Percentiles rank a stretch among this genome's conserved stretches.
phyloP scores from a whole-genome alignment of 139 green algal genomes.

The Chlorella sp. region DNA sequence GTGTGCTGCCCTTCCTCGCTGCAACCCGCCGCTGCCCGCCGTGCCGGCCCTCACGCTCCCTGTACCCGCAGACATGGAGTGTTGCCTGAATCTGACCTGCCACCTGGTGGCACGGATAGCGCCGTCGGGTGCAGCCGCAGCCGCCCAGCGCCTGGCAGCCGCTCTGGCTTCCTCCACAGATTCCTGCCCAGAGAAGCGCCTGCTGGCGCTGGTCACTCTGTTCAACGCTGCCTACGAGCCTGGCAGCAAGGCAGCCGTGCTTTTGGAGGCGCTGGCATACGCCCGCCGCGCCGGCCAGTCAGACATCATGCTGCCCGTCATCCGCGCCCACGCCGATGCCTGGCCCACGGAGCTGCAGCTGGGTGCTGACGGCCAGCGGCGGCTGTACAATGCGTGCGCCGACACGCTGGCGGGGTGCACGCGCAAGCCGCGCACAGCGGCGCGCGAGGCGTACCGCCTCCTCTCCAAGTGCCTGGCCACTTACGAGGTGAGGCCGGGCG shows the following conservation, averaged over 20 bases:
- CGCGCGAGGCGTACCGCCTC: constrained; percentile 50
- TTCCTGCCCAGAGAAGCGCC: constrained; percentile 35
- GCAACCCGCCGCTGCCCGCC: not conserved
- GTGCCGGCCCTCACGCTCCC: not conserved
- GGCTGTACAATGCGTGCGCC: constrained; percentile 37
- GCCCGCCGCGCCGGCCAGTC: constrained; percentile 24
- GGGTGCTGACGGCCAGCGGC: constrained; percentile 12
- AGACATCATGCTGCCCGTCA: constrained; percentile 44
- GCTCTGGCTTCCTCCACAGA: constrained; percentile 20
- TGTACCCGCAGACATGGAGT: constrained; percentile 51
- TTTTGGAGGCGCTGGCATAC: constrained; percentile 46
- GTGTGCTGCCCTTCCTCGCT: not conserved
- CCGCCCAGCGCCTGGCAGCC: constrained; percentile 25
- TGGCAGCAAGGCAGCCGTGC: constrained; percentile 36
- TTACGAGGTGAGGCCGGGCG: constrained; percentile 35
- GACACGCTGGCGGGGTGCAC: constrained; percentile 43
- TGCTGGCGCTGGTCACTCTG: constrained; percentile 56
- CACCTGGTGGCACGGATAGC: constrained; percentile 55
- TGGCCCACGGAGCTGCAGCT: constrained; percentile 45
- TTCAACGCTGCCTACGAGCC: constrained; percentile 53
- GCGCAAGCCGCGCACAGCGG: constrained; percentile 52
- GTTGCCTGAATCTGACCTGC: constrained; percentile 60
- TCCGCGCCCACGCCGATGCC: constrained; percentile 38
- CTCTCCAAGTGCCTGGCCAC: constrained; percentile 40
- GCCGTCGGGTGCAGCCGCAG: constrained; percentile 1